These are phyloP conservation scores for Lactifluus piperatus DNA, from an alignment of 768 basidiomycete genomes.

Conservation along the genomic window DNA sequence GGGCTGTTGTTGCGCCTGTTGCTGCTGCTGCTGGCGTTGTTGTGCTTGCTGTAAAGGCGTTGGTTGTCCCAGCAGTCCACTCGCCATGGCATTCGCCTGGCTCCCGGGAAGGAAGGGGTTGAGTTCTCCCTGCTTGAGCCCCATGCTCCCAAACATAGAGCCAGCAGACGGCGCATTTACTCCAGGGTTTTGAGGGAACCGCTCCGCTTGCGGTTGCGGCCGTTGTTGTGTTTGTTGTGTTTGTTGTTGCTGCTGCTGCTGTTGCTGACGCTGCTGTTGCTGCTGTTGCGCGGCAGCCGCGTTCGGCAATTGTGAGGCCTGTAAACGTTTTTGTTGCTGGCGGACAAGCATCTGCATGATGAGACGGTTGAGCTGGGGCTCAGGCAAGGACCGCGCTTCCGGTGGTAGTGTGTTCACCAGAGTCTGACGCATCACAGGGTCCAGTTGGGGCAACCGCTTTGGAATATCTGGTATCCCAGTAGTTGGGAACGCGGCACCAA, in stretches of 20 bases:
- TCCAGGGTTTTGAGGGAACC: conserved; percentile 5
- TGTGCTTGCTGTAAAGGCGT: background rate
- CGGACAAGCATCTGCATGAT: conserved; percentile 3
- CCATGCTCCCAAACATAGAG: conserved; percentile 9
- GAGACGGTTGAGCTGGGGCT: background rate
- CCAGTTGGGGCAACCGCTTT: background rate
- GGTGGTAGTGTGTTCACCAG: conserved; percentile 4
- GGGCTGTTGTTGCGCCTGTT: background rate
- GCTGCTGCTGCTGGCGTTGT: conserved; percentile 8
- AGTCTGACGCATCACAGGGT: background rate
- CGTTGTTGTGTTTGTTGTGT: no score
- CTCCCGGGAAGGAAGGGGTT: conserved; percentile 19
- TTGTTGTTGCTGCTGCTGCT: conserved; percentile 7
- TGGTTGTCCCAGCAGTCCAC: conserved; percentile 7
- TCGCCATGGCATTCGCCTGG: conserved; percentile 14
- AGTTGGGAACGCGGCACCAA: conserved; percentile 15
- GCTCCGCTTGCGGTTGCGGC: conserved; percentile 1
- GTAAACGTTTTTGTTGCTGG: background rate
- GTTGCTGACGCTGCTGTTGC: conserved; percentile 7
- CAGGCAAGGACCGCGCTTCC: background rate
- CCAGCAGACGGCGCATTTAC: background rate
- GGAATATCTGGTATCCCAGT: conserved; percentile 17
- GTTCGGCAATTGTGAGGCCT: background rate
- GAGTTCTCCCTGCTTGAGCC: conserved; percentile 17
- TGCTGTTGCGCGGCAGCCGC: background rate